These are phyloP conservation scores for Puccinellia tenuiflora DNA, from an alignment of 176 grass and related monocot species.

Conservation along the genomic window DNA sequence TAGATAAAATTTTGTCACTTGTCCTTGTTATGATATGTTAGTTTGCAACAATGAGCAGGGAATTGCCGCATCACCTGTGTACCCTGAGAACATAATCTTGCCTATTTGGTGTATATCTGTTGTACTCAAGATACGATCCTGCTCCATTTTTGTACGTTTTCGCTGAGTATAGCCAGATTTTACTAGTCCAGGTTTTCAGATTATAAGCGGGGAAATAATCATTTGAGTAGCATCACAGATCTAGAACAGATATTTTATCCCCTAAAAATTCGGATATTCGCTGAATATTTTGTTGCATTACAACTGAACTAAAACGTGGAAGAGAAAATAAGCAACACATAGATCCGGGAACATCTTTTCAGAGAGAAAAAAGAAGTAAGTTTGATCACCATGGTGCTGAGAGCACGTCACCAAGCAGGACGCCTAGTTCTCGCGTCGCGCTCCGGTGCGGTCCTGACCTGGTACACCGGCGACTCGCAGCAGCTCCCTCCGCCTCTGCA, in stretches of 20 bases:
- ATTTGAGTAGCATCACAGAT: not conserved
- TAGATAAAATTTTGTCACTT: not conserved
- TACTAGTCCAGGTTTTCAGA: not conserved
- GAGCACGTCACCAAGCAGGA: constrained; percentile 13
- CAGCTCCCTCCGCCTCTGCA: not conserved
- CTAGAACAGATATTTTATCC: not conserved
- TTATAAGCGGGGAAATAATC: not conserved
- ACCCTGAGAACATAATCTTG: not conserved
- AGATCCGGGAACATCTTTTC: not conserved
- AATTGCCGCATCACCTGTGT: not conserved
- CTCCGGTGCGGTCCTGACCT: constrained; percentile 24
- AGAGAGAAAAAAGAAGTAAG: not conserved
- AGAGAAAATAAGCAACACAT: not conserved
- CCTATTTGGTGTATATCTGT: not conserved
- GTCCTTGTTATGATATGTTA: not conserved
- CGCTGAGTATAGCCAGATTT: not conserved
- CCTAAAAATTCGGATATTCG: not conserved
- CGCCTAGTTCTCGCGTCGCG: not conserved
- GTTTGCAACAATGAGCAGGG: not conserved
- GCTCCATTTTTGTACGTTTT: not conserved
- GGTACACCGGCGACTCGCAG: constrained; percentile 59
- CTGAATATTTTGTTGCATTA: not conserved
- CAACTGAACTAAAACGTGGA: not conserved
- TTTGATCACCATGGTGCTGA: too few relatives aligned
- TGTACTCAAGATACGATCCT: not conserved